Percentiles rank a stretch among this genome's conserved stretches.
These are phyloP conservation scores for Nigrospora oryzae DNA, from an alignment of 2,329 filamentous ascomycete species.

Conservation along the genomic window DNA sequence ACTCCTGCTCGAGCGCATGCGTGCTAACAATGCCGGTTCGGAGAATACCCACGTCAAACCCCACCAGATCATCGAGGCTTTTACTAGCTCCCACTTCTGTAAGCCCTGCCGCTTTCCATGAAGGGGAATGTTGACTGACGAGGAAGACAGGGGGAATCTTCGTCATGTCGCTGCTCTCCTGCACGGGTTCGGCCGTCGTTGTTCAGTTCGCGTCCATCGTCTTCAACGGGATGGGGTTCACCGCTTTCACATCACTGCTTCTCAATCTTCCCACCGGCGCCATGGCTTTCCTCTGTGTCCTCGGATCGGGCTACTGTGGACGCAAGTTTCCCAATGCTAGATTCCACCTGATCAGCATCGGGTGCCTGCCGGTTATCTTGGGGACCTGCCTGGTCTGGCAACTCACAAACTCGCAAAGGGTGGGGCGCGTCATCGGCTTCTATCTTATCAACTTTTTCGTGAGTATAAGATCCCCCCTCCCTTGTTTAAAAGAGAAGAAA, in stretches of 20 bases:
- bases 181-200: slow-evolving; percentile 19
- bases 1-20: slow-evolving; percentile 16
- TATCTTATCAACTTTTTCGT: slow-evolving; percentile 20
- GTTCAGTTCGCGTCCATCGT: slow-evolving; percentile 22
- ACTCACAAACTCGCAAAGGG: slow-evolving; percentile 9
- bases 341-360: slow-evolving; percentile 16
- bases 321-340: slow-evolving; percentile 13
- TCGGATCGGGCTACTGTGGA: slow-evolving; percentile 20
- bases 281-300: slow-evolving; percentile 19
- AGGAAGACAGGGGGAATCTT: slow-evolving; percentile 10
- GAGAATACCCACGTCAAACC: slow-evolving; percentile 17
- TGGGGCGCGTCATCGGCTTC: slow-evolving; percentile 18
- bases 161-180: slow-evolving; percentile 18
- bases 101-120: no score
- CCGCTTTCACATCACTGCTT: slow-evolving; percentile 20
- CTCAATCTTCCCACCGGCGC: slow-evolving; percentile 23
- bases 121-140: no score
- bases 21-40: slow-evolving; percentile 17
- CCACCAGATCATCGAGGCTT: slow-evolving; percentile 17
- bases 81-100: slow-evolving; percentile 18
- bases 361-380: slow-evolving; percentile 18
- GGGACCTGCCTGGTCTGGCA: slow-evolving; percentile 20
- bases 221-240: slow-evolving; percentile 25
- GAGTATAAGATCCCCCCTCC: no score
- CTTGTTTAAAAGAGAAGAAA: no score